Base-by-base conservation (phyloP, 345 rosid species). In the Viola odorata region DNA sequence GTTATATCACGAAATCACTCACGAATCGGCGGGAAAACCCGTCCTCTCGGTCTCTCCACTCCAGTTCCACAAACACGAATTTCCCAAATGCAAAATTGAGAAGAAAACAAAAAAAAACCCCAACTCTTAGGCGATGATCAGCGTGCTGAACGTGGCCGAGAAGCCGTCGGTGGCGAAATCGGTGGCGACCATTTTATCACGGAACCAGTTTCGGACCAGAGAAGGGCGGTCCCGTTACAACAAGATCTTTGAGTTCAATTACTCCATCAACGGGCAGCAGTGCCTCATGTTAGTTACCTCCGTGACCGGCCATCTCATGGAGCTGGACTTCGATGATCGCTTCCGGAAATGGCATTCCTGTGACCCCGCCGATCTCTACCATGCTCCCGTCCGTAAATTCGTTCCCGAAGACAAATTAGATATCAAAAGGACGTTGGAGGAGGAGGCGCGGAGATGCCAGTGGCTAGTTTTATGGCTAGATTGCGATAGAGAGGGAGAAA, bases 121-220 rank as follows among this genome's bases (percentile, higher is more conserved):
- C 4, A 17, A 67, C 16, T 50, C 55, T 32, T n/a, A 36, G 64
- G 69, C 40, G 79, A 65, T 82, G 62, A 79, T 85, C 55, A 78
- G 73, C 37, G 96, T 86, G 16, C 65, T 92, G 55, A 92, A 84
- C 59, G 98, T 92, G 77, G 98, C 98, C 71, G 98, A 92, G 86
- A 92, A 92, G 77, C 98, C 98, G 14, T 92, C 95, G n/a, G 98
- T 92, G 69, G 98, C 98, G 71, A 92, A 92, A 71, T 78, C 97
- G 40, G 97, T 92, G 54, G 82, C 97, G 14, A 73, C 74, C 23
- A 77, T 89, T 50, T 78, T 92, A 4, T 89, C 98, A 5, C 67
- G 91, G 60, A 85, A 77, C 75, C 87, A 81, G 38, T 66, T 77
- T 57, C 83, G 88, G 56, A 75, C 81, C 65, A 84, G 98, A 36